These are phyloP conservation scores for Debaryomyces robertsiae DNA, from an alignment of 1,139 yeast genomes.

Conservation along the genomic window DNA sequence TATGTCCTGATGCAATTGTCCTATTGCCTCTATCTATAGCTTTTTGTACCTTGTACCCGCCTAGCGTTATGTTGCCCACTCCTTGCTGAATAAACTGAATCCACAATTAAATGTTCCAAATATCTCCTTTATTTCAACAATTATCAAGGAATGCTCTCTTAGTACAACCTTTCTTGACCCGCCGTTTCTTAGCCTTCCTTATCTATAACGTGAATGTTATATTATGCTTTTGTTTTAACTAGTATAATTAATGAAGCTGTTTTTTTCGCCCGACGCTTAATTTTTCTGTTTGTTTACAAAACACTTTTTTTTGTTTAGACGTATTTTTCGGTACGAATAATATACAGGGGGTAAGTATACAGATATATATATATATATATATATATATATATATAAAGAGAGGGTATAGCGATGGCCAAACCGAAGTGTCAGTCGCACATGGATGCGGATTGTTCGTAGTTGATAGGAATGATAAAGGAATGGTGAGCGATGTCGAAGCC, in stretches of 20 bases:
- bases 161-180: background rate
- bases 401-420: too few species aligned
- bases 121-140: constrained; percentile 4
- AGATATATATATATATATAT: background rate
- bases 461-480: constrained; percentile 49
- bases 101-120: constrained; percentile 9
- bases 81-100: constrained; percentile 5
- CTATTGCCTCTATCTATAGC: background rate
- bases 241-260: constrained; percentile 7
- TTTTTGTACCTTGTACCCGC: background rate
- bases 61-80: background rate
- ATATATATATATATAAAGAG: too few species aligned
- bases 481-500: constrained; percentile 53
- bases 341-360: constrained; percentile 9
- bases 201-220: constrained; percentile 3
- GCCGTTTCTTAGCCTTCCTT: constrained; percentile 3
- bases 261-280: constrained; percentile 19
- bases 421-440: constrained; percentile 1
- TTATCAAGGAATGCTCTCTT: background rate
- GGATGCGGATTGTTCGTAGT: constrained; percentile 27
- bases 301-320: constrained; percentile 12
- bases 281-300: constrained; percentile 18
- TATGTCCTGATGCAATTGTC: background rate
- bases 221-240: constrained; percentile 6
- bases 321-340: constrained; percentile 7